phyloP scores from a whole-genome alignment of 1,284 basidiomycete genomes.

The Trichosporon sp. region DNA sequence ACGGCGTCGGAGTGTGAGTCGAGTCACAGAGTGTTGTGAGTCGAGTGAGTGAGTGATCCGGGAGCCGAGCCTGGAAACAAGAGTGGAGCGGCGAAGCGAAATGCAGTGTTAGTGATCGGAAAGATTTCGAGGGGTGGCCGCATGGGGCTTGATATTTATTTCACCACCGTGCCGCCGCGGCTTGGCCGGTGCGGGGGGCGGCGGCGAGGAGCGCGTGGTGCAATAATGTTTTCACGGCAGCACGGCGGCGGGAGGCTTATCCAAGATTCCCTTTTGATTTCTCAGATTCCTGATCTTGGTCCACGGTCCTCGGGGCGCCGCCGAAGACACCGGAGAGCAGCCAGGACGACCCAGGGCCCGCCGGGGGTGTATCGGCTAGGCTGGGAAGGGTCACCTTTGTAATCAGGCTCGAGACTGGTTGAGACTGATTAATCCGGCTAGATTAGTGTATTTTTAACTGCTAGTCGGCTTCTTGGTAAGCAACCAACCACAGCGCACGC shows the following conservation, averaged over 20 bases:
- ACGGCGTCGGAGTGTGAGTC: not conserved
- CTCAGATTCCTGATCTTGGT: not conserved
- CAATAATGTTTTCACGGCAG: too few species aligned
- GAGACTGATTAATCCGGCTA: not conserved
- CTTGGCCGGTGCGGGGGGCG: too few species aligned
- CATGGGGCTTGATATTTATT: too few species aligned
- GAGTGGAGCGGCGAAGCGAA: too few species aligned
- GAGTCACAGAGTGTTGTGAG: not conserved
- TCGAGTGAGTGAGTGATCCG: not conserved
- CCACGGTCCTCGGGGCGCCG: too few species aligned
- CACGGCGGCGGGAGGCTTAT: not conserved
- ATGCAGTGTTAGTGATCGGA: too few species aligned
- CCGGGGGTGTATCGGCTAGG: not conserved
- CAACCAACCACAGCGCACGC: not conserved
- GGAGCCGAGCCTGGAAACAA: not conserved
- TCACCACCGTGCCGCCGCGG: too few species aligned
- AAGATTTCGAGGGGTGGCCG: too few species aligned
- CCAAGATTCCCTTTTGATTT: not conserved
- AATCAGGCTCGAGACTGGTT: not conserved
- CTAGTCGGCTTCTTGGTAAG: not conserved
- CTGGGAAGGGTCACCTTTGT: not conserved
- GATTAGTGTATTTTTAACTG: not conserved
- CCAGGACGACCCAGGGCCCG: too few species aligned
- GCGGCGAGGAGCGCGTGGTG: too few species aligned
- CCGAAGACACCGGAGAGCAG: too few species aligned